phyloP scores from a whole-genome alignment of 164 flowering plant species.

The Magnolia officinalis region DNA sequence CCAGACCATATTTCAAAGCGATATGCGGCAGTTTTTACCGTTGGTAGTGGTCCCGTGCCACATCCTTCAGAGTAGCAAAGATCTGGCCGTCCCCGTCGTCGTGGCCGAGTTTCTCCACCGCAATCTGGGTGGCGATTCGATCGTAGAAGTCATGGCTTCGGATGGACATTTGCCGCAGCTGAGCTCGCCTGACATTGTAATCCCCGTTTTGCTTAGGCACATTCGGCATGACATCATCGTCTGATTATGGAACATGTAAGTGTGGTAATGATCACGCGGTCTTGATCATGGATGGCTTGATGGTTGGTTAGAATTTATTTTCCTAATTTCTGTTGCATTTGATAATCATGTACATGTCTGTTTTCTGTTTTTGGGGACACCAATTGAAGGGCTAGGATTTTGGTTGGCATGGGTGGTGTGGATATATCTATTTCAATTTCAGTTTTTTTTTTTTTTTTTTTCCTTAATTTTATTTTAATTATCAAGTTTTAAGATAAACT shows the following conservation, averaged over 20 bases:
- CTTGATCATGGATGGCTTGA: no score
- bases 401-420: no score
- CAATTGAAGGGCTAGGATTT: no score
- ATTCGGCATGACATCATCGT: constrained; percentile 32
- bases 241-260: neutral
- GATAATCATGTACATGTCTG: no score
- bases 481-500: no score
- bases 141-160: constrained; percentile 42
- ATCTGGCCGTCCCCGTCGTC: constrained; percentile 47
- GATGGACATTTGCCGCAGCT: constrained; percentile 58
- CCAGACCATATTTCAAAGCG: constrained; percentile 39
- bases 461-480: no score
- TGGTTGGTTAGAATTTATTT: no score
- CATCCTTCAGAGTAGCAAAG: constrained; percentile 46
- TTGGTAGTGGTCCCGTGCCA: constrained; percentile 47
- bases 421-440: no score
- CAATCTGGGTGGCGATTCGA: constrained; percentile 34
- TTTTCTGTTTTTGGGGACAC: no score
- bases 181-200: constrained; percentile 47
- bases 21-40: constrained; percentile 24
- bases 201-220: constrained; percentile 46
- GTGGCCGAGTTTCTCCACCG: constrained; percentile 47
- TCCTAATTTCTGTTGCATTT: no score
- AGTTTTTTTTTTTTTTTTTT: no score
- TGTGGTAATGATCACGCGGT: no score